A percentile compares a stretch with the other conserved stretches of the same genome.
These are phyloP conservation scores for Aureobasidium sp. DNA, from an alignment of 2,329 filamentous ascomycete genomes.

Conservation along the genomic window DNA sequence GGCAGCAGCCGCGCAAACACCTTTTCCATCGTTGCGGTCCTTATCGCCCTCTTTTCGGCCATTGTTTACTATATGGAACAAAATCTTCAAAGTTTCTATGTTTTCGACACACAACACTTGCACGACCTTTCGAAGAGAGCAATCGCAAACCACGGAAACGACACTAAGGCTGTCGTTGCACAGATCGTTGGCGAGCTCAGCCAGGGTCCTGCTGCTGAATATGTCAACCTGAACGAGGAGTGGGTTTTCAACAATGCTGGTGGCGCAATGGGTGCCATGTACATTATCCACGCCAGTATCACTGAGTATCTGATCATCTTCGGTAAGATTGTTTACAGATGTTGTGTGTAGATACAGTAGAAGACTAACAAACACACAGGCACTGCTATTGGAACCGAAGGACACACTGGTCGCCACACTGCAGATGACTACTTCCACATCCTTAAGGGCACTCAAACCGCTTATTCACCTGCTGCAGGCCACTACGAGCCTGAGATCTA, in stretches of 20 bases:
- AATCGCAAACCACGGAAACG: slow-evolving; percentile 63
- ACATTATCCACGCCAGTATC: slow-evolving; percentile 75
- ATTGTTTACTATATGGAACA: slow-evolving; percentile 52
- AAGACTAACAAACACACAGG: slow-evolving; percentile 27
- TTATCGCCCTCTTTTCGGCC: slow-evolving; percentile 50
- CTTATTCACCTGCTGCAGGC: slow-evolving; percentile 57
- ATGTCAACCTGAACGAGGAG: slow-evolving; percentile 67
- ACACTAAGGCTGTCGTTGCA: slow-evolving; percentile 62
- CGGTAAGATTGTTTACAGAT: slow-evolving; percentile 28
- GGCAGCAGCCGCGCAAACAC: not conserved
- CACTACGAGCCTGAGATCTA: slow-evolving; percentile 63
- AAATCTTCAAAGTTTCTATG: slow-evolving; percentile 55
- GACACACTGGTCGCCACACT: slow-evolving; percentile 80
- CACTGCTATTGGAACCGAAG: slow-evolving; percentile 76
- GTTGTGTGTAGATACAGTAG: not conserved
- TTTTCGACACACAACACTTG: slow-evolving; percentile 64
- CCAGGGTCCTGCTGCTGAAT: slow-evolving; percentile 32
- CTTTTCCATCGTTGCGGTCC: slow-evolving; percentile 40
- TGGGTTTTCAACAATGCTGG: slow-evolving; percentile 93
- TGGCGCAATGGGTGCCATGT: slow-evolving; percentile 88
- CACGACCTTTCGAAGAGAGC: slow-evolving; percentile 61
- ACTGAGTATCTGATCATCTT: slow-evolving; percentile 91
- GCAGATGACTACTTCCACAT: slow-evolving; percentile 96
- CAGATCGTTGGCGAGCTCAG: slow-evolving; percentile 65
- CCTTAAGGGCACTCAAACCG: slow-evolving; percentile 67